Evolutionary conservation across 2,329 filamentous ascomycete genomes (phyloP).

Genomic region (Fusarium penzigii): DNA sequence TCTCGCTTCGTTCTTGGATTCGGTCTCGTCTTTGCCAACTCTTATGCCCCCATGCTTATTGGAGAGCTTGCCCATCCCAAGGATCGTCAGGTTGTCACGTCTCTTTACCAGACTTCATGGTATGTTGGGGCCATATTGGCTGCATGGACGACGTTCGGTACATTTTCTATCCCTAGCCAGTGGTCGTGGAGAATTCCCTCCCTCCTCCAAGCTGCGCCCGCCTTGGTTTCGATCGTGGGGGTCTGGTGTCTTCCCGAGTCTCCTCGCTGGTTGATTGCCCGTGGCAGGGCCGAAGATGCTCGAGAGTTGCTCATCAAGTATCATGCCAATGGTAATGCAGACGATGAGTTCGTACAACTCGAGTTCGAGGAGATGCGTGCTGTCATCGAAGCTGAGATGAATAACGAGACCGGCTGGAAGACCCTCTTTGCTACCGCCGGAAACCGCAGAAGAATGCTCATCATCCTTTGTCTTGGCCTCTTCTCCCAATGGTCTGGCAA

Average conservation of each 20-base stretch:
- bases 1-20: conserved; percentile 55
- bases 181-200: conserved; percentile 38
- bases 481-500: conserved; percentile 22
- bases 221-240: conserved; percentile 16
- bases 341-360: conserved; percentile 6
- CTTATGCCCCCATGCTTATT: conserved; percentile 52
- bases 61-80: conserved; percentile 55
- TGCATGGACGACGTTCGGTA: conserved; percentile 45
- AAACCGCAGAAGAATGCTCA: conserved; percentile 9
- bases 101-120: conserved; percentile 52
- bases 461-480: conserved; percentile 11
- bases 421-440: conserved; percentile 9
- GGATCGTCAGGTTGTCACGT: conserved; percentile 52
- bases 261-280: conserved; percentile 57
- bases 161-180: conserved; percentile 28
- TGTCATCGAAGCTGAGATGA: conserved; percentile 16
- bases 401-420: conserved; percentile 10
- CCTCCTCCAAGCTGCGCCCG: conserved; percentile 20
- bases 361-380: conserved; percentile 19
- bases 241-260: conserved; percentile 60
- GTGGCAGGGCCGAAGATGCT: conserved; percentile 38
- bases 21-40: conserved; percentile 53
- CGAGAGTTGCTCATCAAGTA: conserved; percentile 22
- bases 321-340: conserved; percentile 1
- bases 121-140: conserved; percentile 47